Evolutionary conservation across 768 basidiomycete species (phyloP).

Genomic region (Boletus pseudopeckii): DNA sequence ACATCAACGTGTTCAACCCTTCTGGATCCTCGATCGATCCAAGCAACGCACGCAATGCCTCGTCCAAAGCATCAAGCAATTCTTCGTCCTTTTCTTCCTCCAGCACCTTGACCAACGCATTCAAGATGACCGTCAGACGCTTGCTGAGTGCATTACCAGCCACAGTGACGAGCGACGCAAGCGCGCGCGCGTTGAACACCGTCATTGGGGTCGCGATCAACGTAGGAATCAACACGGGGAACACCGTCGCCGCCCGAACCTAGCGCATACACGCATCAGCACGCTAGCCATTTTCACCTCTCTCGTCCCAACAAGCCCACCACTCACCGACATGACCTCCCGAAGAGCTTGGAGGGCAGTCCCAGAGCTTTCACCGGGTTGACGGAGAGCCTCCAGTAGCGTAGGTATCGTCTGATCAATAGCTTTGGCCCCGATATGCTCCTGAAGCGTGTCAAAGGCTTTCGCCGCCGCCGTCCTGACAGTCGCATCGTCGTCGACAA

Average conservation of each 20-base stretch:
- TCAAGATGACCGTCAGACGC: constrained; percentile 75
- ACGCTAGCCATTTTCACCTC: background rate
- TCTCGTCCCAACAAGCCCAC: background rate
- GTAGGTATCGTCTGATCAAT: constrained; percentile 98
- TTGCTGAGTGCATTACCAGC: constrained; percentile 88
- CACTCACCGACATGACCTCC: constrained; percentile 88
- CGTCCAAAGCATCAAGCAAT: constrained; percentile 62
- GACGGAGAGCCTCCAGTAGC: constrained; percentile 84
- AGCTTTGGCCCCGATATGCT: constrained; percentile 83
- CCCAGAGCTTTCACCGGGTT: constrained; percentile 91
- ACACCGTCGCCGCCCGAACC: constrained; percentile 92
- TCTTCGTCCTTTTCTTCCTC: constrained; percentile 74
- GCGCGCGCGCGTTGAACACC: constrained; percentile 89
- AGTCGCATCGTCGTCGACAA: constrained; percentile 84
- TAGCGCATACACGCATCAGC: constrained; percentile 28
- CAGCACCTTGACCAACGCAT: constrained; percentile 70
- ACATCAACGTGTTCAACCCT: constrained; percentile 86
- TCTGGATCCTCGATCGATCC: constrained; percentile 80
- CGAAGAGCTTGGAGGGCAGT: constrained; percentile 90
- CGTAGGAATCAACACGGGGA: constrained; percentile 95
- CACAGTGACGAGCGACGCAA: constrained; percentile 88
- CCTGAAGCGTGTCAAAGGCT: constrained; percentile 90
- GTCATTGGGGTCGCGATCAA: constrained; percentile 89
- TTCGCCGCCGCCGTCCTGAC: constrained; percentile 89
- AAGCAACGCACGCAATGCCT: constrained; percentile 72